Evolutionary conservation across 2,329 filamentous ascomycete species (phyloP).

Genomic region (Fusarium citri): DNA sequence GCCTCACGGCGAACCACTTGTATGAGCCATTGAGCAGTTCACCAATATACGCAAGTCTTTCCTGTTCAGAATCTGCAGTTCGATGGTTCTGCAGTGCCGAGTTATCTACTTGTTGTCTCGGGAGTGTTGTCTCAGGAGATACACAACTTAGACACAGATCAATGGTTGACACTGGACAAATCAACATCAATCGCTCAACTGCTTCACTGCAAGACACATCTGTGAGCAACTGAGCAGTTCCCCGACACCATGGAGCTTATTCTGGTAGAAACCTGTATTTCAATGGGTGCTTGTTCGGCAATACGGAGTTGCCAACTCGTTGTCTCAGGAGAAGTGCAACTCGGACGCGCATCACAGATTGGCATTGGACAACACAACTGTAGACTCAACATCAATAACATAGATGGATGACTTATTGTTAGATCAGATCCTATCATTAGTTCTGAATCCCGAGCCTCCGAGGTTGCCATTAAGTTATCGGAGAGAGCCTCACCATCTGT

Average conservation of each 20-base stretch:
- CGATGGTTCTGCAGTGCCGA: too few species aligned
- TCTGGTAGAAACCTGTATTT: accelerated
- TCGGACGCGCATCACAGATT: not conserved
- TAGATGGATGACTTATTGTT: not conserved
- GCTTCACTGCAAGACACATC: accelerated
- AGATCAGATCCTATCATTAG: not conserved
- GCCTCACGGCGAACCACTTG: accelerated
- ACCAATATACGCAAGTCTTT: too few species aligned
- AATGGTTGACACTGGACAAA: too few species aligned
- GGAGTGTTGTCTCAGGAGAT: too few species aligned
- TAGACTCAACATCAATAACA: not conserved
- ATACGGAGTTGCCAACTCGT: not conserved
- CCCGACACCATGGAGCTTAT: accelerated
- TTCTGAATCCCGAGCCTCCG: not conserved
- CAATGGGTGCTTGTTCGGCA: too few species aligned
- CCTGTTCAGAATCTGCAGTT: too few species aligned
- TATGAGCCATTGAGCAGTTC: not conserved
- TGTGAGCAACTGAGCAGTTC: too few species aligned
- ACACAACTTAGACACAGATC: too few species aligned
- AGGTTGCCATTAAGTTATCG: not conserved
- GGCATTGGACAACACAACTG: not conserved
- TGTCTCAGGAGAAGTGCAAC: not conserved
- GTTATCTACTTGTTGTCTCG: too few species aligned
- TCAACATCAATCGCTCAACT: too few species aligned
- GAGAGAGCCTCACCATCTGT: not conserved